Base-by-base conservation (phyloP, 371 early-diverging fungal species). In the Zychaea mexicana region DNA sequence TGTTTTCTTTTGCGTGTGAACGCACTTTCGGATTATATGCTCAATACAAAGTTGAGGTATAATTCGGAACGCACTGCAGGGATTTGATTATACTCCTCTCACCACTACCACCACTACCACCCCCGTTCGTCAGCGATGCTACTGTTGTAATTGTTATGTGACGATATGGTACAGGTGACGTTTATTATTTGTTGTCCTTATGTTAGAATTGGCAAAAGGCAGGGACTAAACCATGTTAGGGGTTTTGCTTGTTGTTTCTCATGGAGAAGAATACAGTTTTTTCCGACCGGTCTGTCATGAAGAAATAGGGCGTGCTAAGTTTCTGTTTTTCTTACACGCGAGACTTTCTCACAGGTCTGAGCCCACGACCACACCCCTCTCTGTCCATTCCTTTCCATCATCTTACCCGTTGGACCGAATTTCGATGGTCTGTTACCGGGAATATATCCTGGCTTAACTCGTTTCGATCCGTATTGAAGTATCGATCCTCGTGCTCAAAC, bases 381-480 rank as follows among this genome's bases (percentile, higher is more conserved):
- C n/a, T 36, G 36, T 36, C 36, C 36, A 10, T 36, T 36, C 36
- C 15, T 36, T 36, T 36, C 8, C 15, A 36, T 10, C 8, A 10
- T 15, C 26, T 3, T 33, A 55, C 30, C 55, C n/a, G 13, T 42
- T 55, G 55, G 24, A 55, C 31, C 7, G 55, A 33, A 30, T 32
- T 33, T 33, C 30, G 55, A 32, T 30, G 1, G 12, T 55, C 55
- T 6, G 28, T 55, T 19, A 45, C 70, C 59, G 77, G 72, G 59
- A 77, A 77, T 64, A 77, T 77, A 70, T 77, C 77, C 52, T 77
- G 69, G 53, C 77, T 77, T 39, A 77, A 45, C 39, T 74, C 72
- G 49, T 62, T 61, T 59, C 77, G 69, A 61, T 74, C 72, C 54
- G 60, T 22, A 21, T 77, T 77, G 47, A 77, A 77, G 64, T 77